Conservation (phyloP, 768 basidiomycete species). For the Daedalea quercina region DNA sequence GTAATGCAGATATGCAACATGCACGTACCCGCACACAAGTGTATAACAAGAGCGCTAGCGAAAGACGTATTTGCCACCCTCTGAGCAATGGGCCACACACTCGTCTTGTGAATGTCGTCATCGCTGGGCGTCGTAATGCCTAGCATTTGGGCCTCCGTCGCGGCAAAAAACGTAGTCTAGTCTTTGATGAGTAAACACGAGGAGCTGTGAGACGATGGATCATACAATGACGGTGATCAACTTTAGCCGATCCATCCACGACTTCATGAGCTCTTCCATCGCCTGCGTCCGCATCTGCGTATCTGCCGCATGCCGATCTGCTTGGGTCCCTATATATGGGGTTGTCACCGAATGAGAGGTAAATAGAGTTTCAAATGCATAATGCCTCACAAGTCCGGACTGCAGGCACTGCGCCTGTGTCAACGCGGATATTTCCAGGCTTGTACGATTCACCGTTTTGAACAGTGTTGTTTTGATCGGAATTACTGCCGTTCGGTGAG, state of each 20-base stretch:
- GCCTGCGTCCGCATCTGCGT: constrained; percentile 37
- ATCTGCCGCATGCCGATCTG: constrained; percentile 43
- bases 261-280: constrained; percentile 44
- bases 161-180: constrained; percentile 59
- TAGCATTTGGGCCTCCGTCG: constrained; percentile 48
- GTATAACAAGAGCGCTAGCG: constrained; percentile 47
- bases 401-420: not conserved
- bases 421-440: not conserved
- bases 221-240: constrained; percentile 53
- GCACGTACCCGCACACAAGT: constrained; percentile 41
- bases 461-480: not conserved
- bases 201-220: constrained; percentile 2
- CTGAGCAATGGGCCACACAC: not conserved
- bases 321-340: constrained; percentile 33
- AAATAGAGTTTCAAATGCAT: not conserved
- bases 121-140: constrained; percentile 32
- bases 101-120: not conserved
- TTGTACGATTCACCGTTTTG: too few relatives aligned
- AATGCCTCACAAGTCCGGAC: not conserved
- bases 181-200: not conserved
- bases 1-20: not conserved
- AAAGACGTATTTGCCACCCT: constrained; percentile 36
- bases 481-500: not conserved
- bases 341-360: not conserved
- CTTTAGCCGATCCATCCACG: constrained; percentile 59